Evolutionary conservation across 75 land plant species (phyloP).

Genomic region (Pinus albicaulis): DNA sequence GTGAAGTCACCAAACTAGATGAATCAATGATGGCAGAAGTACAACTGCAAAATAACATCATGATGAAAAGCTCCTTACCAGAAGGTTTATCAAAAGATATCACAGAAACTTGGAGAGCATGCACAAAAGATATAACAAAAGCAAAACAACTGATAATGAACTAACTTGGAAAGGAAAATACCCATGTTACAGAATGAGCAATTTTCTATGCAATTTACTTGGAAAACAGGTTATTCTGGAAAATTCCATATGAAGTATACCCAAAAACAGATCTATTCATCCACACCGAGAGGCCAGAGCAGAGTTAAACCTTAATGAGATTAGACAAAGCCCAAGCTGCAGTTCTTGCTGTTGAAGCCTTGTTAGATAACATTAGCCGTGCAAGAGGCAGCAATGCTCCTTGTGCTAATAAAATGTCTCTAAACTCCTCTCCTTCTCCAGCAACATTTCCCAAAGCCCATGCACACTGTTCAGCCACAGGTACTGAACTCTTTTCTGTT

Average conservation of each 20-base stretch:
- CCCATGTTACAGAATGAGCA: background rate
- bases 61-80: too few species aligned
- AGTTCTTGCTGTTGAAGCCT: slow-evolving; percentile 77
- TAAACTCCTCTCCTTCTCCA: slow-evolving; percentile 88
- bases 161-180: background rate
- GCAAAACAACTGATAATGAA: background rate
- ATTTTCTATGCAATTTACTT: background rate
- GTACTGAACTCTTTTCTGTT: slow-evolving; percentile 84
- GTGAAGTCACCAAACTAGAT: too few species aligned
- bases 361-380: slow-evolving; percentile 68
- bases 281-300: background rate
- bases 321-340: slow-evolving; percentile 99
- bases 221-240: background rate
- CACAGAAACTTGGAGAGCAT: too few species aligned
- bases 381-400: slow-evolving; percentile 89
- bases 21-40: too few species aligned
- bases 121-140: too few species aligned
- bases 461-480: slow-evolving; percentile 97
- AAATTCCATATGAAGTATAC: background rate
- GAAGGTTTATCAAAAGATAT: too few species aligned
- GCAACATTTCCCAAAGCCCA: slow-evolving; percentile 99
- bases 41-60: too few species aligned
- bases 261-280: background rate
- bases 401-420: slow-evolving; percentile 85
- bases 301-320: slow-evolving; percentile 70